Conservation (phyloP, 208 protist species). For the Wallacemonas rigidus region DNA sequence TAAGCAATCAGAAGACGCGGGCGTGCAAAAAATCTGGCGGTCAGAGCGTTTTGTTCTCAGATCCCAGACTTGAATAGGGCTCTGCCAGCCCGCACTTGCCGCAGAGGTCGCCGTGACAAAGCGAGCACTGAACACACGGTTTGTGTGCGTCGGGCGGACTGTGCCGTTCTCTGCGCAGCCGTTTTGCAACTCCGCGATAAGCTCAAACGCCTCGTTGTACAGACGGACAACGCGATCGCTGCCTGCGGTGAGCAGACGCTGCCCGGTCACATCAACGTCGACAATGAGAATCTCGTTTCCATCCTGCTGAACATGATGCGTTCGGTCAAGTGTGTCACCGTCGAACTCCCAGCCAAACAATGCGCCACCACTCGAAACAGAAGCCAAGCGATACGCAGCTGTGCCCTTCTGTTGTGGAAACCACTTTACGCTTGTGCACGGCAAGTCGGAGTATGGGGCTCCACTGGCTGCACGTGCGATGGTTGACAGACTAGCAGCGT, state of each 20-base stretch:
- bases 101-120: conserved; percentile 53
- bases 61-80: conserved; percentile 90
- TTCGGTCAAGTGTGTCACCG: conserved; percentile 24
- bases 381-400: conserved; percentile 42
- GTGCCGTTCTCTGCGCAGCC: conserved; percentile 43
- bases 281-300: conserved; percentile 74
- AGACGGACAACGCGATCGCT: conserved; percentile 82
- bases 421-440: conserved; percentile 71
- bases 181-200: conserved; percentile 37
- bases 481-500: conserved; percentile 28
- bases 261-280: conserved; percentile 58
- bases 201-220: conserved; percentile 55
- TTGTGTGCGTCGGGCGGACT: conserved; percentile 59
- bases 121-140: conserved; percentile 78
- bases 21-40: conserved; percentile 46
- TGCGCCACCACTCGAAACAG: conserved; percentile 52
- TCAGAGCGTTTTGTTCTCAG: conserved; percentile 55
- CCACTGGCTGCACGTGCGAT: conserved; percentile 24
- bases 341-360: conserved; percentile 75
- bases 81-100: conserved; percentile 87
- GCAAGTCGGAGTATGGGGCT: conserved; percentile 42
- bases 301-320: conserved; percentile 34
- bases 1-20: conserved; percentile 73
- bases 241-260: conserved; percentile 71
- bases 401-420: conserved; percentile 16